Percentiles rank a stretch among this genome's conserved stretches.
These are phyloP conservation scores for Neoboletus brunneissimus DNA, from an alignment of 768 basidiomycete species.

Conservation along the genomic window DNA sequence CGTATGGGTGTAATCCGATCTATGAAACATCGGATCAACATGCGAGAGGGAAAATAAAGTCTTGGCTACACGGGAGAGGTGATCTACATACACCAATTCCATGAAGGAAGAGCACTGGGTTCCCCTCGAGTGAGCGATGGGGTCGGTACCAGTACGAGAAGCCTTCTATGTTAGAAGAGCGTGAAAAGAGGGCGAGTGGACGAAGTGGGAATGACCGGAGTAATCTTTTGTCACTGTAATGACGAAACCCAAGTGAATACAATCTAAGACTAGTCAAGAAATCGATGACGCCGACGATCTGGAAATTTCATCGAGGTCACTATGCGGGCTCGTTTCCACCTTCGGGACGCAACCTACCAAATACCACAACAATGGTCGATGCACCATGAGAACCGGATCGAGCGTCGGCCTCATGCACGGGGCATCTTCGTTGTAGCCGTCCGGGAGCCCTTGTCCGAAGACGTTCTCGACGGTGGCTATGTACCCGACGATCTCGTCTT, in stretches of 20 bases:
- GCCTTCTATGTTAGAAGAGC: constrained; percentile 31
- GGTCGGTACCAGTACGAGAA: constrained; percentile 49
- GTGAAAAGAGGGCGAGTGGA: constrained; percentile 44
- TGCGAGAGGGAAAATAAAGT: background rate
- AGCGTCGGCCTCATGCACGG: constrained; percentile 51
- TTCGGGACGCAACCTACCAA: constrained; percentile 36
- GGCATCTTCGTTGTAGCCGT: constrained; percentile 39
- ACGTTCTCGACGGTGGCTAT: constrained; percentile 38
- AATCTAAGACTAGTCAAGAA: constrained; percentile 40
- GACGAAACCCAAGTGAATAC: constrained; percentile 47
- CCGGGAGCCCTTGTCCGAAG: constrained; percentile 40
- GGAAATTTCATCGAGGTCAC: background rate
- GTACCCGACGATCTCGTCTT: constrained; percentile 52
- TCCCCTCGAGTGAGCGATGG: constrained; percentile 45
- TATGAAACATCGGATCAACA: constrained; percentile 19
- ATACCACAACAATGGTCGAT: constrained; percentile 68
- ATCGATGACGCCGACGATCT: constrained; percentile 58
- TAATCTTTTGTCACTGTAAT: constrained; percentile 41
- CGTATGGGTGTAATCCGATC: constrained; percentile 64
- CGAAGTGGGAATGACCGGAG: constrained; percentile 54
- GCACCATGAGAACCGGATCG: constrained; percentile 53
- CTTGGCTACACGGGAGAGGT: background rate
- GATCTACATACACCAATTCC: constrained; percentile 55
- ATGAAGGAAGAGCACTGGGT: constrained; percentile 62
- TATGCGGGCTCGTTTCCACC: background rate